Conservation (phyloP, 2,329 filamentous ascomycete genomes). For the Coniella vitis region DNA sequence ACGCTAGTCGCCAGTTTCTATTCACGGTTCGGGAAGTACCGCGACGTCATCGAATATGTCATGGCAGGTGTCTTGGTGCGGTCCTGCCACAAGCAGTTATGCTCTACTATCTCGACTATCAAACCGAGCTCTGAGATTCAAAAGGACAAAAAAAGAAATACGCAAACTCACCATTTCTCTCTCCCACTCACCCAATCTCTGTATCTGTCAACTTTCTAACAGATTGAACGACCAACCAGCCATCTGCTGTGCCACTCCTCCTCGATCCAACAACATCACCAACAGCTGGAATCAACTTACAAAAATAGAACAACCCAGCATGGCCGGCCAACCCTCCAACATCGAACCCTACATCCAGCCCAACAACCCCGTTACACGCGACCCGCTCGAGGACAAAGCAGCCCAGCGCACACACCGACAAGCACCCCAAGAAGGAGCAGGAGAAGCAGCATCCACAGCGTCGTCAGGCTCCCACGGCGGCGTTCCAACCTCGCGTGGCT, state of each 20-base stretch:
- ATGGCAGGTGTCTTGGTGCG: neutral
- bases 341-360: conserved; percentile 15
- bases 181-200: neutral
- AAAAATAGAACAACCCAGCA: neutral
- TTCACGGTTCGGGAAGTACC: too few relatives aligned
- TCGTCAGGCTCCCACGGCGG: conserved; percentile 12
- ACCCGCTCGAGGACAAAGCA: conserved; percentile 11
- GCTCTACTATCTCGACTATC: neutral
- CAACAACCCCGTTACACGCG: conserved; percentile 9
- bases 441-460: too few relatives aligned
- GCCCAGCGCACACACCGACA: neutral
- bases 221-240: too few relatives aligned
- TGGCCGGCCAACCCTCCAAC: conserved; percentile 15
- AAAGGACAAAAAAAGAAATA: too few relatives aligned
- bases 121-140: neutral
- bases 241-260: too few relatives aligned
- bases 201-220: neutral
- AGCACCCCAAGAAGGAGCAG: neutral
- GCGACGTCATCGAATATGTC: conserved; percentile 15
- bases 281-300: too few relatives aligned
- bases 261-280: too few relatives aligned
- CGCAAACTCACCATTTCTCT: neutral
- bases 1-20: neutral
- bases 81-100: neutral
- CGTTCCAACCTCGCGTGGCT: conserved; percentile 17